Evolutionary conservation across 768 basidiomycete genomes (phyloP), one percentile per base, ranked within the genome.

Genomic region (Collybiopsis luxurians): DNA sequence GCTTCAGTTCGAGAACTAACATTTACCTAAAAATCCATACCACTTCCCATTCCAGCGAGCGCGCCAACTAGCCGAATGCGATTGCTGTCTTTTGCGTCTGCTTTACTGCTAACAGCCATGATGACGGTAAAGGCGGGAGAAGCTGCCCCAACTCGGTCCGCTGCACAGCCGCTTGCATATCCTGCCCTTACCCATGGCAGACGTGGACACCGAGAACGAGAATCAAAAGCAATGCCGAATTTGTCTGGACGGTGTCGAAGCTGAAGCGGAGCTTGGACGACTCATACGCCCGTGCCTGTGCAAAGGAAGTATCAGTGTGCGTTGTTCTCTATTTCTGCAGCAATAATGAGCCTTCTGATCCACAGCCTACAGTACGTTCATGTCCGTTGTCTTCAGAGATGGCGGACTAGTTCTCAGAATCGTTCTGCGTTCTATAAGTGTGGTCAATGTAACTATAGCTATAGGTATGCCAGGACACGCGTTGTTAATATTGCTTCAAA

Each of bases 211-310:
- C n/a, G 31, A 34, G 31, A 34, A 26, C 56, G 27, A 24, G n/a
- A 34, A 80, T 50, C 83, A 84, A 64, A 87, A 80, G 64, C 88
- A 89, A 66, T 95, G 93, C 65, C 80, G 93, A 53, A 95, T 95
- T 45, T 95, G 93, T 67, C 76, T 92, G 26, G 87, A 89, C 38
- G 86, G 89, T 3, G 69, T 73, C 11, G 80, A 82, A 44, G 80
- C 81, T 23, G 86, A 89, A 60, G 66, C 61, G 0, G 77, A 80
- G 24, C 73, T 88, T 39, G 93, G 93, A 2, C 81, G 85, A 53
- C 80, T 95, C 61, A 92, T 95, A 61, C 83, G 86, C 28, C 93
- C 93, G 4, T 91, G 90, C 68, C 74, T 86, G 2, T 90, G 89
- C 69, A 85, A 82, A 59, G 92, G 92, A 42, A 86, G 87, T 21